Base-by-base conservation (phyloP, 2,329 filamentous ascomycete genomes). In the Coleophoma eucalyptorum region DNA sequence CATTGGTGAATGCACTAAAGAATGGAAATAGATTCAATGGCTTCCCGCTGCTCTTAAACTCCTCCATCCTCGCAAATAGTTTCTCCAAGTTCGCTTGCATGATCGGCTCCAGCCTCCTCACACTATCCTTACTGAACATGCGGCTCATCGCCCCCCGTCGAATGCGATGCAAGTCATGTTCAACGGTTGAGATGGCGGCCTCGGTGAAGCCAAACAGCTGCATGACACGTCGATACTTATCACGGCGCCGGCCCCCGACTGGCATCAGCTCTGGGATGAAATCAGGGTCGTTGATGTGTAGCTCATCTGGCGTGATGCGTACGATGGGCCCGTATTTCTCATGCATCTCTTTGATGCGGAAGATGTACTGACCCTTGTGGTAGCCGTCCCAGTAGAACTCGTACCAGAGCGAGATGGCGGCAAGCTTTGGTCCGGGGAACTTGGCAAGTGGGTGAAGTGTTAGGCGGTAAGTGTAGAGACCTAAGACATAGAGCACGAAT, bases 221-320 rank as follows among this genome's bases (percentile, higher is more conserved):
- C 35, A 38, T 18, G 13, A 38, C 13, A 5, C 35, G 16, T 6
- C 15, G 15, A 38, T 38, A 38, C 34, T 48, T 48, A 16, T 48
- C 19, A 3, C 46, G 45, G 41, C 52, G 53, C 43, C 34, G 32
- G 34, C 54, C 55, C 7, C 46, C 43, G 7, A 48, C 43, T 1
- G 51, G 54, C 45, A 65, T 66, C 3, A 67, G 48, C 4, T 55
- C 45, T 32, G 62, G 55, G 43, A 62, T 60, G 51, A 62, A 63
- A 5, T 60, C 55, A 2, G 60, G 57, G 32, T 67, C 64, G 19
- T 56, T 48, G 38, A 64, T 59, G 37, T 62, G 60, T 4, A 67
- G 43, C 35, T 67, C 62, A 5, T 58, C 26, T 1, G 64, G 65
- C 46, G 63, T 66, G 43, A 67, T 61, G 1, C 63, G 53, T 5